phyloP scores from a whole-genome alignment of 2,329 filamentous ascomycete species.

The Neonectria ditissima region DNA sequence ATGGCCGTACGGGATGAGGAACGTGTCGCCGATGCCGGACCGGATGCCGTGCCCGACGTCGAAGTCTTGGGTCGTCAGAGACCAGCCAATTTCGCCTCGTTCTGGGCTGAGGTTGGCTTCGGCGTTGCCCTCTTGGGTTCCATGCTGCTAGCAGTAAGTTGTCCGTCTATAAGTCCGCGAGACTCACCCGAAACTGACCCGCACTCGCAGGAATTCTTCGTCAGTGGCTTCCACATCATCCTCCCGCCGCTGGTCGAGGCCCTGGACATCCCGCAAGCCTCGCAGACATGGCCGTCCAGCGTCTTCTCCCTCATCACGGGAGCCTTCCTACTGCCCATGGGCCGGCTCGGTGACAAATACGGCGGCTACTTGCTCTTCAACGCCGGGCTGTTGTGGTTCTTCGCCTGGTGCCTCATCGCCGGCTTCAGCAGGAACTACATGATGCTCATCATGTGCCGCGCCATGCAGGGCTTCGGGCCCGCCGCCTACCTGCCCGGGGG shows the following conservation, averaged over 20 bases:
- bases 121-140: constrained; percentile 40
- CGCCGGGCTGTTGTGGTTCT: constrained; percentile 71
- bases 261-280: constrained; percentile 72
- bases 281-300: constrained; percentile 73
- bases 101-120: constrained; percentile 42
- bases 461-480: constrained; percentile 78
- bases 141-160: constrained; percentile 43
- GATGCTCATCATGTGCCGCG: constrained; percentile 80
- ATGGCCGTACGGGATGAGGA: constrained; percentile 37
- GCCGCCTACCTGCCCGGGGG: constrained; percentile 79
- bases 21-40: constrained; percentile 16
- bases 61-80: constrained; percentile 44
- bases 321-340: constrained; percentile 71
- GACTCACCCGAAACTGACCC: neutral
- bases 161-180: neutral
- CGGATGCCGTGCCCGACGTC: constrained; percentile 32
- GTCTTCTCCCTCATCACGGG: constrained; percentile 70
- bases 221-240: constrained; percentile 56
- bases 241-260: constrained; percentile 72
- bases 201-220: constrained; percentile 43
- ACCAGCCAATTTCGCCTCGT: constrained; percentile 39
- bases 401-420: constrained; percentile 75
- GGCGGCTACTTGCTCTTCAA: constrained; percentile 72
- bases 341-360: constrained; percentile 71
- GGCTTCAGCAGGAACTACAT: constrained; percentile 76